These are phyloP conservation scores for Dendryphion nanum DNA, from an alignment of 2,329 filamentous ascomycete genomes.

Conservation along the genomic window DNA sequence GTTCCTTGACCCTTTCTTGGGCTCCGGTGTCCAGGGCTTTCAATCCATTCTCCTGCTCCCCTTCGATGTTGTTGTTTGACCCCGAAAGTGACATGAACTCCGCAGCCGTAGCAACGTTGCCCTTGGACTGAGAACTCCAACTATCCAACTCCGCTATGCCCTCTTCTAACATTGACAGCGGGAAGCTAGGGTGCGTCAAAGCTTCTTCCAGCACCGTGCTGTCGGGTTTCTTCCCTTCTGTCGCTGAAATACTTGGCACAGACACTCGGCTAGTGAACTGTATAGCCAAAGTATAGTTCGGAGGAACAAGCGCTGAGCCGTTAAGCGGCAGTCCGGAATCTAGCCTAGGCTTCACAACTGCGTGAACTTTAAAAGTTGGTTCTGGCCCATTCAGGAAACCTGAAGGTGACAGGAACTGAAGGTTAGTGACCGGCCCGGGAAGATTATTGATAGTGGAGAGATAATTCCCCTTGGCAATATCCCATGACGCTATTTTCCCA, in stretches of 20 bases:
- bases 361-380: slow-evolving; percentile 51
- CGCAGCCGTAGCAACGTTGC: slow-evolving; percentile 16
- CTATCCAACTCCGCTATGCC: slow-evolving; percentile 33
- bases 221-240: slow-evolving; percentile 13
- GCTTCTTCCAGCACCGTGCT: slow-evolving; percentile 39
- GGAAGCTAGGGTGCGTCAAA: slow-evolving; percentile 45
- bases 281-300: slow-evolving; percentile 64
- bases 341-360: slow-evolving; percentile 78
- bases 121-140: slow-evolving; percentile 23
- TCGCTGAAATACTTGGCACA: slow-evolving; percentile 28
- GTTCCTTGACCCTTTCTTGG: slow-evolving; percentile 32
- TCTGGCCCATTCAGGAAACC: slow-evolving; percentile 40
- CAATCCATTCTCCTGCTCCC: slow-evolving; percentile 1
- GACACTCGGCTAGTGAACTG: slow-evolving; percentile 52
- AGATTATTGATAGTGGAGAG: slow-evolving; percentile 67
- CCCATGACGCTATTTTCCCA: slow-evolving; percentile 80
- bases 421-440: slow-evolving; percentile 78
- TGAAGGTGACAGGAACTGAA: slow-evolving; percentile 68
- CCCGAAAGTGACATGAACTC: slow-evolving; percentile 32
- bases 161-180: slow-evolving; percentile 39
- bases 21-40: slow-evolving; percentile 7
- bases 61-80: slow-evolving; percentile 3
- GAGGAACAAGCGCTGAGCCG: slow-evolving; percentile 41
- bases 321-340: slow-evolving; percentile 47
- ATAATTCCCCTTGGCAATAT: slow-evolving; percentile 68